phyloP scores from a whole-genome alignment of 2,329 filamentous ascomycete species.

The Tolypocladium ovalisporum region DNA sequence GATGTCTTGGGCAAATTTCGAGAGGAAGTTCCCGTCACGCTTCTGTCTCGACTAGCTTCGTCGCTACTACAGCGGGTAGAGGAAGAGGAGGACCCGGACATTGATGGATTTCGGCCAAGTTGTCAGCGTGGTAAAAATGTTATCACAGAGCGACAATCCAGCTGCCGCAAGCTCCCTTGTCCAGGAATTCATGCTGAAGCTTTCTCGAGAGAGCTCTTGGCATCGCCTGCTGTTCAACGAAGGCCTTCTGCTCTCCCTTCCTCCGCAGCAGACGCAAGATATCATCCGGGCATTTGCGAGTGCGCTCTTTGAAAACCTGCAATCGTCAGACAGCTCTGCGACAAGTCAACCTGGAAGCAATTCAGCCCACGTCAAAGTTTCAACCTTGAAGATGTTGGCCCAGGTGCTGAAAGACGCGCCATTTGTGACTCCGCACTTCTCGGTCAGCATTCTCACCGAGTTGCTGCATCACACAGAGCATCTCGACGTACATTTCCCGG shows the following conservation, averaged over 20 bases:
- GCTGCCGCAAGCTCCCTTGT: not conserved
- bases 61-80: not conserved
- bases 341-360: not conserved
- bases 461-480: not conserved
- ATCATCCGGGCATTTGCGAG: not conserved
- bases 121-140: not conserved
- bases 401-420: not conserved
- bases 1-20: not conserved
- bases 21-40: not conserved
- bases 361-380: not conserved
- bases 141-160: not conserved
- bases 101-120: not conserved
- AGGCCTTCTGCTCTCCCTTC: not conserved
- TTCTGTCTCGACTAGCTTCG: not conserved
- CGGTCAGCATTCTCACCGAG: not conserved
- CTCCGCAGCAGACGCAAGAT: not conserved
- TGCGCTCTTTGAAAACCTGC: not conserved
- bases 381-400: not conserved
- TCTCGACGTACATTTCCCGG: not conserved
- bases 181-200: not conserved
- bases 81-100: not conserved
- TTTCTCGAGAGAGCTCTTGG: not conserved
- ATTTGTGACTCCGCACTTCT: not conserved
- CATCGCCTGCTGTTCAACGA: not conserved
- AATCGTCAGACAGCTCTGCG: not conserved